Base-by-base conservation (phyloP, 73 alveolate species). In the Stentor coeruleus region DNA sequence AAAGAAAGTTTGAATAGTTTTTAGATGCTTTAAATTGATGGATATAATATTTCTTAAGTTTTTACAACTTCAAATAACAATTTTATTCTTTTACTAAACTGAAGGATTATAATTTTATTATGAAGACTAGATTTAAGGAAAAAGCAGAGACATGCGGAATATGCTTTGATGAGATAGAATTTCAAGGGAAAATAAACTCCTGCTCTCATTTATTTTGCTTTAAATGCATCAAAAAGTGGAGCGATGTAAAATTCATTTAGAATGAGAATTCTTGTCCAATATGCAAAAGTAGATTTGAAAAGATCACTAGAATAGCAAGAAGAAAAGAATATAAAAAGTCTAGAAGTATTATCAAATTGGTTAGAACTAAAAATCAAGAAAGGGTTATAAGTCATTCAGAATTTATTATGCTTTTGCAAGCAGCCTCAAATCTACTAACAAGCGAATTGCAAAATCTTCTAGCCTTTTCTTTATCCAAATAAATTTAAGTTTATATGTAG, bases 131-230 rank as follows among this genome's bases (percentile, higher is more conserved):
- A 11, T 66, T 66, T 66, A 66, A 66, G 37, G 37, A 33, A 26
- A 66, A 15, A 26, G 79, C 79, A 26, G 40, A 66, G 33, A 66
- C 79, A 28, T 66, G 79, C 39, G n/a, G 79, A 14, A 66, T 66
- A 37, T 66, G 79, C 79, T 31, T 66, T 20, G 37, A 66, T 15
- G n/a, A 20, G 37, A 66, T 66, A 26, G 79, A 33, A 40, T 26
- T 66, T 31, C 79, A 66, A 66, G 79, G 79, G 40, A 66, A 66
- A 26, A 20, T 66, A 0, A 31, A 66, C 37, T 20, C 79, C 42
- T 66, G 79, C 39, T 15, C n/a, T 20, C 79, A 66, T 31, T 11
- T 31, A 26, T 66, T 20, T 40, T 66, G 79, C 39, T 66, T 20
- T 31, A 26, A 33, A 20, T 66, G 79, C 39, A 66, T 66, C 11